Conservation (phyloP, 345 rosid genomes). For the Arabidopsis thaliana region DNA sequence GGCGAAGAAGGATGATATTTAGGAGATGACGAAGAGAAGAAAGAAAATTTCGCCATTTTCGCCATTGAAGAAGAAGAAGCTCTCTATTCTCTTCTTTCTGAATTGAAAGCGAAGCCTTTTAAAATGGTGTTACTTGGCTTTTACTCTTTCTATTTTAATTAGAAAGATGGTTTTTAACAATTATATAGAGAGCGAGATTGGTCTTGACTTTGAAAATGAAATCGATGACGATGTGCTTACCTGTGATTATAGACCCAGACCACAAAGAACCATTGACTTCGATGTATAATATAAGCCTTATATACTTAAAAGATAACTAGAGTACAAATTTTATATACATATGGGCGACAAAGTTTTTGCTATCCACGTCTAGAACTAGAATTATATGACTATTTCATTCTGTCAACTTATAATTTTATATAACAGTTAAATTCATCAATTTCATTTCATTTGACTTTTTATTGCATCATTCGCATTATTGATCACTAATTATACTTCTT, state of each 20-base stretch:
- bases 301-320: background rate
- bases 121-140: constrained; percentile 26
- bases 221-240: constrained; percentile 30
- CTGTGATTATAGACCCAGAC: constrained; percentile 13
- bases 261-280: constrained; percentile 37
- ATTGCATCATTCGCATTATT: constrained; percentile 3
- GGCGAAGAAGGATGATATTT: constrained; percentile 39
- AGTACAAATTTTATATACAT: background rate
- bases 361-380: constrained; percentile 18
- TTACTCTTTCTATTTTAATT: constrained; percentile 17
- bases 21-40: constrained; percentile 43
- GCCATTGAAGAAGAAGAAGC: constrained; percentile 34
- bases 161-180: constrained; percentile 5
- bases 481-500: background rate
- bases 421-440: background rate
- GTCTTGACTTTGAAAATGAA: constrained; percentile 33
- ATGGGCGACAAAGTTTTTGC: constrained; percentile 24
- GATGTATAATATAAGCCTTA: constrained; percentile 20
- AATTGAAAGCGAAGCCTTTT: constrained; percentile 2
- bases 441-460: constrained; percentile 17
- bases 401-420: constrained; percentile 23
- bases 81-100: constrained; percentile 11
- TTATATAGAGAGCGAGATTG: constrained; percentile 12
- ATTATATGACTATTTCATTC: constrained; percentile 25
- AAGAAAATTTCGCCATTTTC: constrained; percentile 25